Evolutionary conservation across 371 early-diverging fungal species (phyloP), one percentile per base, ranked within the genome.

Genomic region (Syncephalastrum sp.): DNA sequence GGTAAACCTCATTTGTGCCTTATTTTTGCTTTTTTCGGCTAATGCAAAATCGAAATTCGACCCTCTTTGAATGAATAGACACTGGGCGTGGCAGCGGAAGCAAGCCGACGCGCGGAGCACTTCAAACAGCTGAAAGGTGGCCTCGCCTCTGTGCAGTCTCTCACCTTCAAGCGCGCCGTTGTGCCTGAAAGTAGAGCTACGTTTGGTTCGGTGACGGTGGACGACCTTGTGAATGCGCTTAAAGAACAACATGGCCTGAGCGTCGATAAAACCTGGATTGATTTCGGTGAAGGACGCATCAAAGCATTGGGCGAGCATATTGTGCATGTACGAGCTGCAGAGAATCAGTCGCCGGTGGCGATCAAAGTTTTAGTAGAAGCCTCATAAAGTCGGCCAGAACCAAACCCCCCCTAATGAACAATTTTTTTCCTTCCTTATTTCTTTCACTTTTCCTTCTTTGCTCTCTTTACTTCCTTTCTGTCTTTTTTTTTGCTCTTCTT

Each of bases 181-280:
- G 64, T 76, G 21, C 80, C 80, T 27, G 66, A 67, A 46, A 72
- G 66, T 50, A 68, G 52, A 47, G 61, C 67, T 42, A 76, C 77
- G 4, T 79, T 79, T 60, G 80, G 80, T 51, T 79, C 80, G 42
- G 80, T 79, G n/a, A 76, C 76, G 17, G 69, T 62, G 17, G 80
- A 79, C 25, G 80, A 79, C 56, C 53, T 79, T 41, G 62, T 65
- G 13, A 52, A 49, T 25, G 70, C 74, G 53, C 57, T 79, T 29
- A 72, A 69, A 52, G 73, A 72, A 29, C 67, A 74, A 17, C 63
- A 64, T 46, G 70, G 63, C 5, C 46, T 79, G 27, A 60, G 42
- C 49, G 54, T 79, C 12, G 74, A 74, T 23, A 76, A 72, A 50
- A 49, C 63, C 21, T 56, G 58, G n/a, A 68, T 76, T 47, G 71